A percentile compares a stretch with the other conserved stretches of the same genome.
Conservation (phyloP, 805 yeast species). For the Saccharomycopsis fibuligera region DNA sequence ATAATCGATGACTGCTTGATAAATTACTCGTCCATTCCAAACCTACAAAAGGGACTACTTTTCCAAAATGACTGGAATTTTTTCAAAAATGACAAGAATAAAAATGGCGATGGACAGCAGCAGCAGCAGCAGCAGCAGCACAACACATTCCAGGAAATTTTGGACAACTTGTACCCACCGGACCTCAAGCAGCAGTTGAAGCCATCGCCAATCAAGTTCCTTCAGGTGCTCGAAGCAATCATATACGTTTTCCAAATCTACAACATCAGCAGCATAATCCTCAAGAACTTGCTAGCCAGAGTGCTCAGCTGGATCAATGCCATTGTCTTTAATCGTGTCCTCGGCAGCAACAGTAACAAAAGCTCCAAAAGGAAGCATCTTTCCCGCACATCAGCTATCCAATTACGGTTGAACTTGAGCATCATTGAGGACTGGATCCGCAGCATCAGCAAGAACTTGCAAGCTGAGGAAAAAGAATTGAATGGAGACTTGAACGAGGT, state of each 20-base stretch:
- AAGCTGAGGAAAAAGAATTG: slow-evolving; percentile 21
- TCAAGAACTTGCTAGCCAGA: slow-evolving; percentile 70
- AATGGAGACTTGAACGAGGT: slow-evolving; percentile 14
- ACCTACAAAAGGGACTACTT: slow-evolving; percentile 53
- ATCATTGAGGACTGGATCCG: slow-evolving; percentile 92
- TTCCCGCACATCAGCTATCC: slow-evolving; percentile 81
- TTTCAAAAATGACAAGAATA: slow-evolving; percentile 40
- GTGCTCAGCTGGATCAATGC: slow-evolving; percentile 70
- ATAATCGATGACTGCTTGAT: slow-evolving; percentile 62
- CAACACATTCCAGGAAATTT: slow-evolving; percentile 53
- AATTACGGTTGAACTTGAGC: slow-evolving; percentile 79
- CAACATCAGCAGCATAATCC: slow-evolving; percentile 70
- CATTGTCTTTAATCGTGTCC: slow-evolving; percentile 63
- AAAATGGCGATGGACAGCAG: no score
- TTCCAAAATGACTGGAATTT: slow-evolving; percentile 69
- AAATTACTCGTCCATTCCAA: slow-evolving; percentile 78
- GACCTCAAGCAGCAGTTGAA: slow-evolving; percentile 68
- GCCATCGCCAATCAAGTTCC: slow-evolving; percentile 82
- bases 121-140: slow-evolving; percentile 41
- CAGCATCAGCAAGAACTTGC: slow-evolving; percentile 24
- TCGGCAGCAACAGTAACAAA: slow-evolving; percentile 41
- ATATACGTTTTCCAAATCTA: slow-evolving; percentile 79
- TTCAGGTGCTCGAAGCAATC: slow-evolving; percentile 84
- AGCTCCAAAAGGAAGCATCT: slow-evolving; percentile 46
- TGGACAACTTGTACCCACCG: slow-evolving; percentile 79